Evolutionary conservation across 345 rosid species (phyloP), one percentile per base, ranked within the genome.

Genomic region (Clarkia xantiana): DNA sequence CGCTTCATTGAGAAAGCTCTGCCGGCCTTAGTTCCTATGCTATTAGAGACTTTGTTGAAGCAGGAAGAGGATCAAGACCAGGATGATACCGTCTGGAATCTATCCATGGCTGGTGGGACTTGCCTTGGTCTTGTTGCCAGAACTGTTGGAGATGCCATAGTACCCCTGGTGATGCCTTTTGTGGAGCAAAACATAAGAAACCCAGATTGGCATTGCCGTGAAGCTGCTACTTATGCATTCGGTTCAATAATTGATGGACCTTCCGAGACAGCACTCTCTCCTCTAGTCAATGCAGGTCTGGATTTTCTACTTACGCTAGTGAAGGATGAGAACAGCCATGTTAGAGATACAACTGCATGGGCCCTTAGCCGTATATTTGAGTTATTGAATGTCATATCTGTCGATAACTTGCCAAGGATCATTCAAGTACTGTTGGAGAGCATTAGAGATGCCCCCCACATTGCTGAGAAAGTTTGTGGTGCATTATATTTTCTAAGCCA

Each of bases 31-130:
- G 86, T 76, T 65, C 96, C 85, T 40, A 65, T 86, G 84, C 54
- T 86, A 71, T 68, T 86, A 51, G 93, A 84, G 57, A 86, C 96
- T 49, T 63, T 91, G 56, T 64, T 76, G 71, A 91, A 91, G 78
- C 98, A 91, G 71, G 93, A 86, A 53, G 91, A 86, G 66, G 96
- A 83, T 71, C 89, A 86, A 60, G 94, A 91, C 47, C 93, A 91
- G 62, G 98, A 83, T 43, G 94, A 86, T 42, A 76, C 67, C 56
- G 61, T 65, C 49, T 91, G 98, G 96, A 84, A 86, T 63, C 68
- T 91, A 51, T 76, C 98, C 11, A 91, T 91, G 98, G 94, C 98
- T 14, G 96, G 98, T 8, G 98, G 96, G 45, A 91, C 98, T 4
- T 91, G 98, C 65, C 76, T 91, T 9, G 91, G 94, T 45, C 96